A percentile compares a stretch with the other conserved stretches of the same genome.
phyloP scores from a whole-genome alignment of 306 rosid species.

The Sicyos edulis region DNA sequence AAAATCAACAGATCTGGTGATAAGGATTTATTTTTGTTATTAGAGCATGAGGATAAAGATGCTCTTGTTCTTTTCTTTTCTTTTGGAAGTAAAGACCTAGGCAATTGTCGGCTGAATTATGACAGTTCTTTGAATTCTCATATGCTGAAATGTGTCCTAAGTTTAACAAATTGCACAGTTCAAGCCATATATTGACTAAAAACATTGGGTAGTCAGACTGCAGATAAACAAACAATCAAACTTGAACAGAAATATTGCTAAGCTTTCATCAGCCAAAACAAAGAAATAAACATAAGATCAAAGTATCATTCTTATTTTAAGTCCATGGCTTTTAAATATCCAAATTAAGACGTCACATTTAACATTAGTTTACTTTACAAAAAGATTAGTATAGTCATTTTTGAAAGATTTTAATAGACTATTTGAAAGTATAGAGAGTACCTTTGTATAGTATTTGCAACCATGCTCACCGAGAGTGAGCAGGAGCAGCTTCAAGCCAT shows the following conservation, averaged over 20 bases:
- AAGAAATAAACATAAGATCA: too few species aligned
- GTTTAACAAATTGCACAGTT: too few species aligned
- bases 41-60: background rate
- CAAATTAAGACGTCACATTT: too few species aligned
- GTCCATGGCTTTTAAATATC: too few species aligned
- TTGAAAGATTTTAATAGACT: too few species aligned
- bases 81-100: background rate
- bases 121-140: background rate
- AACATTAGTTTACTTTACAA: too few species aligned
- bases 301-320: too few species aligned
- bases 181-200: background rate
- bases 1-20: background rate
- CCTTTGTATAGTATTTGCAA: conserved; percentile 90
- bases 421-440: conserved; percentile 12
- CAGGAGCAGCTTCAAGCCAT: conserved; percentile 76
- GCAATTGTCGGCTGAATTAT: background rate
- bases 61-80: background rate
- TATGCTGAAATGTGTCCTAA: background rate
- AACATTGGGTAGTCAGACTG: background rate
- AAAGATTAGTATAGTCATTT: too few species aligned
- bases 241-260: background rate
- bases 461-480: conserved; percentile 91
- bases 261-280: background rate
- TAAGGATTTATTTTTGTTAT: background rate
- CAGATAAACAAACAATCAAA: background rate